Conservation (phyloP, 1,284 basidiomycete genomes). For the Sporisorium reilianum region DNA sequence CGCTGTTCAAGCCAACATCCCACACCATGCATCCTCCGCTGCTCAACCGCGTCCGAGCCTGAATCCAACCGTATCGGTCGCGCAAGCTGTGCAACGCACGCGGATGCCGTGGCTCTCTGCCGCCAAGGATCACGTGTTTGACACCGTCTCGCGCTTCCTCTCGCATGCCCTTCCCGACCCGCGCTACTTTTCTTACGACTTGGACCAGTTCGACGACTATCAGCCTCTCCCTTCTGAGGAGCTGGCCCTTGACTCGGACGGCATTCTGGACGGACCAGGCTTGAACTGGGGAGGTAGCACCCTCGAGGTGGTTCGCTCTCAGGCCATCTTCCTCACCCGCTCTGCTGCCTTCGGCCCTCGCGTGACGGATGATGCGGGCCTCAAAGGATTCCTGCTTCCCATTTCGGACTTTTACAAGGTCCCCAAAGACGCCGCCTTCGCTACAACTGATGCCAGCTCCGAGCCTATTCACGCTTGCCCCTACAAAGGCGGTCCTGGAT, state of each 20-base stretch:
- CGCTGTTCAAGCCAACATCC: slow-evolving; percentile 12
- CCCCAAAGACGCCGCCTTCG: slow-evolving; percentile 23
- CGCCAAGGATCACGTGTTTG: slow-evolving; percentile 32
- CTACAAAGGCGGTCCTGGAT: slow-evolving; percentile 52
- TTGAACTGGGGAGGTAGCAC: slow-evolving; percentile 62
- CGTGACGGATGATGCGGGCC: slow-evolving; percentile 53
- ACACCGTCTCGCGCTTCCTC: slow-evolving; percentile 37
- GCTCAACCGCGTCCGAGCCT: slow-evolving; percentile 3
- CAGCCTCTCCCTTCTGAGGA: background rate
- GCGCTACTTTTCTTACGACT: slow-evolving; percentile 46
- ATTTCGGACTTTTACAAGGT: slow-evolving; percentile 59
- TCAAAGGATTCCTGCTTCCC: slow-evolving; percentile 56
- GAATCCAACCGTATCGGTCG: slow-evolving; percentile 33
- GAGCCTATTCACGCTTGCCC: slow-evolving; percentile 53
- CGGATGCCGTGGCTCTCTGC: slow-evolving; percentile 37
- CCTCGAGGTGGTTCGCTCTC: slow-evolving; percentile 58
- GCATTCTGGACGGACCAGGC: slow-evolving; percentile 44
- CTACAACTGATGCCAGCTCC: slow-evolving; percentile 22
- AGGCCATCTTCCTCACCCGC: slow-evolving; percentile 62
- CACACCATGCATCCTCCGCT: background rate
- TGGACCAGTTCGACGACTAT: slow-evolving; percentile 39
- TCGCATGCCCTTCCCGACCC: slow-evolving; percentile 42
- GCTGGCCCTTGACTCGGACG: slow-evolving; percentile 27
- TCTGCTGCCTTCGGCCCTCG: slow-evolving; percentile 66
- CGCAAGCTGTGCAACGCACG: slow-evolving; percentile 28